Conservation (phyloP, 2,329 filamentous ascomycete species). For the Cladosporium sp. region DNA sequence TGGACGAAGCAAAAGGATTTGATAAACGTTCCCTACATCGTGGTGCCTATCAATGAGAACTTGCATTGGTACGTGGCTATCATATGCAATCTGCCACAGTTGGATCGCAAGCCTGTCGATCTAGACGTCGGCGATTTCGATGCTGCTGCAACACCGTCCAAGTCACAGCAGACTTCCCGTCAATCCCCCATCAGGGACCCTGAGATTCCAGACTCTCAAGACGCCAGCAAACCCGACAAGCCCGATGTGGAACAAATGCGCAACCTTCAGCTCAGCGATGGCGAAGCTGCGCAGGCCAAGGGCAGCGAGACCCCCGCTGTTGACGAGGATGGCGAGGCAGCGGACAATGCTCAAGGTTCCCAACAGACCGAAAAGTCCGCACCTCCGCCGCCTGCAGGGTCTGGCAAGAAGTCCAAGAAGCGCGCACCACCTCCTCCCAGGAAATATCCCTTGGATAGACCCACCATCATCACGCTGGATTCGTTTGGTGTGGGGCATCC, state of each 20-base stretch:
- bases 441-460: constrained; percentile 35
- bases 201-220: constrained; percentile 11
- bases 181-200: constrained; percentile 3
- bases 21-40: constrained; percentile 77
- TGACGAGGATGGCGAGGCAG: constrained; percentile 11
- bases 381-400: not conserved
- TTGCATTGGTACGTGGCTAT: constrained; percentile 91
- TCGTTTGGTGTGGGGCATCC: constrained; percentile 65
- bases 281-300: not conserved
- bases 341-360: not conserved
- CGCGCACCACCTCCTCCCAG: constrained; percentile 13
- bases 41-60: constrained; percentile 85
- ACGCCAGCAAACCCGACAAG: not conserved
- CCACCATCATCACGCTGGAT: constrained; percentile 79
- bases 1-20: constrained; percentile 87
- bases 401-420: constrained; percentile 19
- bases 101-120: constrained; percentile 36
- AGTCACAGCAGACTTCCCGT: constrained; percentile 10
- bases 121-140: constrained; percentile 12
- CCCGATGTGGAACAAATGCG: not conserved
- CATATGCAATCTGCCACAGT: constrained; percentile 75
- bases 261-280: not conserved
- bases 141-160: constrained; percentile 1
- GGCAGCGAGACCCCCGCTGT: constrained; percentile 8
- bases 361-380: not conserved